Percentiles rank a stretch among this genome's conserved stretches.
These are phyloP conservation scores for Pythium pectinolyticum DNA, from an alignment of 352 stramenopile genomes.

Conservation along the genomic window DNA sequence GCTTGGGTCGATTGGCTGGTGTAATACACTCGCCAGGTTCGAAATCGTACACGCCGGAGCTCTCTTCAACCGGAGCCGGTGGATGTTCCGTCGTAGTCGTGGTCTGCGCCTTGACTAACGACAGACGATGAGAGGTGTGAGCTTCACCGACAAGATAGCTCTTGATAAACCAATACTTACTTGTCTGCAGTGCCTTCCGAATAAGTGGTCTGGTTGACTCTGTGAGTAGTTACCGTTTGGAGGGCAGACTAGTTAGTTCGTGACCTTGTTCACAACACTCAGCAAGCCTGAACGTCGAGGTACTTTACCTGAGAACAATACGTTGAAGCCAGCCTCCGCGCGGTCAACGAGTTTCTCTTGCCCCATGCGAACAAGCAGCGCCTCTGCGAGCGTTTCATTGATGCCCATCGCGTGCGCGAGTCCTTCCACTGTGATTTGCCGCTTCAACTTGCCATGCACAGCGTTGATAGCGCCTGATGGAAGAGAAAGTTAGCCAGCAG, in stretches of 20 bases:
- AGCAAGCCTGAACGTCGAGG: not conserved
- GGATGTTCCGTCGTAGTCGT: not conserved
- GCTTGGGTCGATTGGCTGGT: constrained; percentile 2
- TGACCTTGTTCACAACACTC: too few relatives aligned
- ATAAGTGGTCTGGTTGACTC: constrained; percentile 29
- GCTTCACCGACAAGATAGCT: not conserved
- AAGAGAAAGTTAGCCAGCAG: too few relatives aligned
- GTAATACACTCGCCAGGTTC: constrained; percentile 7
- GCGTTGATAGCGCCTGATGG: constrained; percentile 35
- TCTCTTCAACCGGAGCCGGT: not conserved
- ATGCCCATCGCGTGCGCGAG: constrained; percentile 26
- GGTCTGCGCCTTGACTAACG: not conserved
- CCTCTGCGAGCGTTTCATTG: constrained; percentile 13
- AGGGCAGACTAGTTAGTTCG: not conserved
- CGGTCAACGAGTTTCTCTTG: constrained; percentile 35
- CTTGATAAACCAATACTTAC: constrained; percentile 14
- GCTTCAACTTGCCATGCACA: constrained; percentile 38
- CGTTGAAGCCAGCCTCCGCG: constrained; percentile 17
- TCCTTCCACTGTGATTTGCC: constrained; percentile 22
- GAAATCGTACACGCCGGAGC: constrained; percentile 18
- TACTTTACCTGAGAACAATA: constrained; percentile 32
- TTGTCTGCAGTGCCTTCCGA: constrained; percentile 26
- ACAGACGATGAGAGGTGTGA: not conserved
- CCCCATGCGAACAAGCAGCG: constrained; percentile 38
- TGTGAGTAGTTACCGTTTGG: not conserved